Base-by-base conservation (phyloP, 352 stramenopile species). In the Stephanocyclus meneghinianus region DNA sequence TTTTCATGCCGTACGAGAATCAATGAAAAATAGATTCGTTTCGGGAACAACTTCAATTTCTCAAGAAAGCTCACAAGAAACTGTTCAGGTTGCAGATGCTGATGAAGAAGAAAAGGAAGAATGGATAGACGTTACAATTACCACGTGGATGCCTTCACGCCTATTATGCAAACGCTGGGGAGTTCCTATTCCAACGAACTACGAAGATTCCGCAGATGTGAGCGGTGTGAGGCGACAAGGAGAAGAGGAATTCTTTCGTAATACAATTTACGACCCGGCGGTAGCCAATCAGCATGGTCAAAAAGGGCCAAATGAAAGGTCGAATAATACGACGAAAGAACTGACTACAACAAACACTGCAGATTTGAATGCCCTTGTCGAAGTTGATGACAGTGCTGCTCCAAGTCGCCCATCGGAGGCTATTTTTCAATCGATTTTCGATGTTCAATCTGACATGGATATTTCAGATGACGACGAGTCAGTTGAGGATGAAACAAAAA, bases 161-260 rank as follows among this genome's bases (percentile, higher is more conserved):
- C 74, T 93, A 16, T 48, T 93, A n/a, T 91, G 88, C 55, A 93
- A 93, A 71, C 74, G 88, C 45, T 87, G 89, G 69, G 68, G 73
- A 32, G 74, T 93, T 42, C 70, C 76, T n/a, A 29, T 84, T 16
- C 81, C 83, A 56, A 68, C 67, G 10, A 63, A 68, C 48, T 50
- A 35, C 18, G 51, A 21, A 40, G 76, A 44, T 2, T 26, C 29
- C 42, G 1, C 26, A 18, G 29, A n/a, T 29, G 47, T 32, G 13
- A 21, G 13, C 42, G 63, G 16, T 5, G 21, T 37, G 21, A 18
- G 18, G 16, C 13, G 45, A 35, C 11, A 80, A 66, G 4, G 83
- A 26, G 63, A 92, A 81, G 81, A 84, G 18, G 40, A 68, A 18
- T 92, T 83, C 69, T 92, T 92, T 79, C 50, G 85, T 32, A 53